Percentiles rank a stretch among this genome's conserved stretches.
These are phyloP conservation scores for Tuber umbilicatum DNA, from an alignment of 495 filamentous ascomycete genomes.

Conservation along the genomic window DNA sequence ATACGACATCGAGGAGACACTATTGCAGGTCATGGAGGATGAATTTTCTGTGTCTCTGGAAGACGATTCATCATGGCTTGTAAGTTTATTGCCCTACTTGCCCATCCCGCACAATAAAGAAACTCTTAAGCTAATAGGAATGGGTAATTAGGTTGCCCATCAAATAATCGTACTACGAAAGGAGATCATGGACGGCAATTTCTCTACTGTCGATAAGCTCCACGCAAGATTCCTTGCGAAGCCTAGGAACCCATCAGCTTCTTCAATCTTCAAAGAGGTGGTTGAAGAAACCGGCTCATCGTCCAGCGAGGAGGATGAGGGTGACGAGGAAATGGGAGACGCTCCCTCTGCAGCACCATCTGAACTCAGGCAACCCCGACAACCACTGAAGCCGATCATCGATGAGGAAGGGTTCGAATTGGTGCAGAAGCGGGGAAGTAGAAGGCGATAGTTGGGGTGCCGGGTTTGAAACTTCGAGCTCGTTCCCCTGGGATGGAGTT, in stretches of 20 bases:
- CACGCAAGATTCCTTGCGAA: slow-evolving; percentile 58
- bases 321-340: slow-evolving; percentile 70
- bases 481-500: neutral
- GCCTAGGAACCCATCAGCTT: slow-evolving; percentile 51
- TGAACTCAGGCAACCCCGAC: slow-evolving; percentile 55
- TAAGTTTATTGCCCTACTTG: slow-evolving; percentile 6
- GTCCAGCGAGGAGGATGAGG: slow-evolving; percentile 52
- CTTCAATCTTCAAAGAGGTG: slow-evolving; percentile 47
- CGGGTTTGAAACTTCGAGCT: neutral
- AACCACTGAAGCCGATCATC: slow-evolving; percentile 65
- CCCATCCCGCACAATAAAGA: neutral
- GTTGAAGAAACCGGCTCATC: slow-evolving; percentile 48
- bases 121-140: neutral
- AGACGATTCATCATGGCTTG: slow-evolving; percentile 68
- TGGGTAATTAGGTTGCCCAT: slow-evolving; percentile 51
- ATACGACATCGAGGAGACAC: slow-evolving; percentile 73
- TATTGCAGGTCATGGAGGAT: slow-evolving; percentile 86
- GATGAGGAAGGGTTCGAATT: slow-evolving; percentile 81
- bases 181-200: slow-evolving; percentile 58
- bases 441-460: slow-evolving; percentile 63
- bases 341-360: slow-evolving; percentile 54
- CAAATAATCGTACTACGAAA: slow-evolving; percentile 61
- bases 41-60: slow-evolving; percentile 90
- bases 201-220: slow-evolving; percentile 61
- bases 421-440: slow-evolving; percentile 30